Evolutionary conservation across 164 flowering plant species (phyloP).

Genomic region (Hamamelis virginiana): DNA sequence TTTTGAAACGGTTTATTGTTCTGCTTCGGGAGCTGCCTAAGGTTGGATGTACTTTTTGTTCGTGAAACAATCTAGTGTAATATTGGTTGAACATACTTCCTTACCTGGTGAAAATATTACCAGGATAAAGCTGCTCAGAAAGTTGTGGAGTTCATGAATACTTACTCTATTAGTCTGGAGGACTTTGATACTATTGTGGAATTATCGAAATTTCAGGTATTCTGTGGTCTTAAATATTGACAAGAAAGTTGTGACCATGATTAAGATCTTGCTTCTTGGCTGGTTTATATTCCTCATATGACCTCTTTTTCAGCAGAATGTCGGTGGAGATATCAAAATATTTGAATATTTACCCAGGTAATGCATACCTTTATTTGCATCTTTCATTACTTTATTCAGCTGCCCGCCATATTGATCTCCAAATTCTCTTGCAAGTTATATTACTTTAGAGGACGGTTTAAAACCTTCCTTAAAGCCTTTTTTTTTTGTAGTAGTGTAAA

Average conservation of each 20-base stretch:
- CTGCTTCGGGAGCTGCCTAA: slow-evolving; percentile 76
- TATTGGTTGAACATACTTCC: not conserved
- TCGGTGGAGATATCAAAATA: too few relatives aligned
- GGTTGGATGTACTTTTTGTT: slow-evolving; percentile 40
- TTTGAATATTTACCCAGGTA: too few relatives aligned
- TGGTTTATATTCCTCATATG: not conserved
- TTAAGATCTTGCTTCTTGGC: not conserved
- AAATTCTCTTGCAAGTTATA: too few relatives aligned
- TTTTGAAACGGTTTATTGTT: slow-evolving; percentile 63
- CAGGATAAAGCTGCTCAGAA: slow-evolving; percentile 89
- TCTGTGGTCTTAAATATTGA: not conserved
- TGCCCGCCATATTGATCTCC: too few relatives aligned
- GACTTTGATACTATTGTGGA: slow-evolving; percentile 84
- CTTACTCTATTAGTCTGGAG: slow-evolving; percentile 84
- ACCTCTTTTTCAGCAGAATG: too few relatives aligned
- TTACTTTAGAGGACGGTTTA: too few relatives aligned
- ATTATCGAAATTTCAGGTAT: slow-evolving; percentile 82
- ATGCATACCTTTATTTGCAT: too few relatives aligned
- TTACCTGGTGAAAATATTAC: not conserved
- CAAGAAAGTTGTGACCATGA: not conserved
- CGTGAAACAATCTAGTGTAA: not conserved
- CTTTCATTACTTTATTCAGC: too few relatives aligned
- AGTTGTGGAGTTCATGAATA: slow-evolving; percentile 87
- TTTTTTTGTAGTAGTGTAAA: too few relatives aligned
- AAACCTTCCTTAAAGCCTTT: too few relatives aligned